Base-by-base conservation (phyloP, 1,139 yeast species). In the Saccharomyces hybrid region DNA sequence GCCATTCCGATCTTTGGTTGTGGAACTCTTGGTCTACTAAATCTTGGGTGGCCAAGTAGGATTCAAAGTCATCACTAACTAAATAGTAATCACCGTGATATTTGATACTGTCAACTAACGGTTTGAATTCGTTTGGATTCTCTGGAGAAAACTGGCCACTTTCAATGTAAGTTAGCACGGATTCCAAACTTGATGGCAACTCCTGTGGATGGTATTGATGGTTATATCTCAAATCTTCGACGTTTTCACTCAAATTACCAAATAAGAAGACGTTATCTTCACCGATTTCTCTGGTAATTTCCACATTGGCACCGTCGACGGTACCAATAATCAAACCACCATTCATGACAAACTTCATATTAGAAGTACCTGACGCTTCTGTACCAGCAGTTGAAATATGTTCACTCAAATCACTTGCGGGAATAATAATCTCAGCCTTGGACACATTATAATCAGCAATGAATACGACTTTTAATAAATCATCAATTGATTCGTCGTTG, bases 351-450 rank as follows among this genome's bases (percentile, higher is more conserved):
- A 90, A 90, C 75, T 90, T 91, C 97, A 90, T 90, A 75, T 90
- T 90, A 50, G 96, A 87, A 49, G 98, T 90, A 70, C 97, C 97
- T 1, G 95, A 86, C 27, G 96, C 97, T 72, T 90, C 98, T 26
- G 98, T 90, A 64, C 98, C 98, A 9, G 97, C 97, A 51, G 97
- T 90, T n/a, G 97, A 89, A 62, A 90, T 91, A 73, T 90, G 98
- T 73, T 90, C 95, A 51, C 95, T 86, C 66, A 90, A 77, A 69
- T 90, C 97, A 48, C 93, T 84, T 16, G 93, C 97, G 24, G 97
- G 97, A 61, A 83, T 79, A 66, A 91, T 88, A 57, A 89, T 81
- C 73, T 91, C 97, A 0, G 97, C 97, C 74, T 89, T 90, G 51
- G 96, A 87, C 51, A 90, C 97, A 67, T 89, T 89, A 74, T 90